Evolutionary conservation across 345 rosid genomes (phyloP), one percentile per base, ranked within the genome.

Genomic region (Citrus mangshanensis): DNA sequence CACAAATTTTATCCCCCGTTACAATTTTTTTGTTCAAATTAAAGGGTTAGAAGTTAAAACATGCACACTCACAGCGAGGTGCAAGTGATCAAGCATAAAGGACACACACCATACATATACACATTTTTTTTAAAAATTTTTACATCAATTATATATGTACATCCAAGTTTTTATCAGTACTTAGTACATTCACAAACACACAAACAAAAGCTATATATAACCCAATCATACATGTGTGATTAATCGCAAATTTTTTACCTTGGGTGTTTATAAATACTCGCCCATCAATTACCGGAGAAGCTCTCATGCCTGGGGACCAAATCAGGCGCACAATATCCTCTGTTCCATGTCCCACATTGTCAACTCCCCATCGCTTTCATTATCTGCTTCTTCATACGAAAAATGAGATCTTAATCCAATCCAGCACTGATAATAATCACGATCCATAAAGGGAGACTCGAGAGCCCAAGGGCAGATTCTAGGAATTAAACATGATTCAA

Each of bases 401-500:
- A 96, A 96, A 83, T 93, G 99, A 75, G 99, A 93, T 82, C 85
- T 86, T 74, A 96, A 90, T 58, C 98, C 98, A 32, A 89, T 91
- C 99, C 99, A 96, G 80, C 99, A 96, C 76, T 87, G 94, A 85
- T 96, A 96, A 75, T 93, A 96, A 77, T 92, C 90, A 40, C 30
- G 90, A 78, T 96, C 98, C 28, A 86, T 81, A 60, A 56, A 85
- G 59, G 94, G 89, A 60, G 99, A 93, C 75, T 96, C 89, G 5
- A 93, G 88, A 38, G 92, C 98, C 97, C 98, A 93, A 6, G 79
- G 87, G 75, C 98, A 92, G 86, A 93, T 87, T 83, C 94, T 89
- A 34, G 99, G 99, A 55, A 93, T 89, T 75, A 96, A 87, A 78
- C 90, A 91, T 16, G 99, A 92, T 81, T 95, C 98, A 6, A 95